phyloP scores from a whole-genome alignment of 2,329 filamentous ascomycete species.

The Dichotomopilus funicola region DNA sequence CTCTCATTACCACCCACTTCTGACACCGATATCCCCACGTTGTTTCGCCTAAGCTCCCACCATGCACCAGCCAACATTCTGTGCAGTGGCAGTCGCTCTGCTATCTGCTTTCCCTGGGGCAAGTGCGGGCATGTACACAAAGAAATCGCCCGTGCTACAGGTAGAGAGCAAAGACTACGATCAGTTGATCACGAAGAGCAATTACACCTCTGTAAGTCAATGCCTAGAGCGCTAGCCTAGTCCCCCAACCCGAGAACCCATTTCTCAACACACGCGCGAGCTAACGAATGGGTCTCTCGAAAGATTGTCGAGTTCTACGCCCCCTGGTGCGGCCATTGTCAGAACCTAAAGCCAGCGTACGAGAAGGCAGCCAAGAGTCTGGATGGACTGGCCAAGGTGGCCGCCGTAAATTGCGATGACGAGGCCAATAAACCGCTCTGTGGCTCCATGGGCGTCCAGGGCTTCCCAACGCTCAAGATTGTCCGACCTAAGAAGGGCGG shows the following conservation, averaged over 20 bases:
- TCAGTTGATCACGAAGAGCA: slow-evolving; percentile 76
- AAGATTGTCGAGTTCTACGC: slow-evolving; percentile 82
- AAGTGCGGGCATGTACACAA: slow-evolving; percentile 72
- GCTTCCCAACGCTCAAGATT: slow-evolving; percentile 94
- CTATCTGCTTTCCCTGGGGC: slow-evolving; percentile 59
- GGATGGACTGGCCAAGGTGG: slow-evolving; percentile 87
- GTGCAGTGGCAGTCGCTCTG: slow-evolving; percentile 53
- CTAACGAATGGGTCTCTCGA: too few species aligned
- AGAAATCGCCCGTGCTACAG: slow-evolving; percentile 81
- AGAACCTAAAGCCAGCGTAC: slow-evolving; percentile 91
- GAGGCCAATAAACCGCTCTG: slow-evolving; percentile 88
- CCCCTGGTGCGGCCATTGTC: slow-evolving; percentile 95
- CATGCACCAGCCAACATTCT: slow-evolving; percentile 51
- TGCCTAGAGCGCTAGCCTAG: too few species aligned
- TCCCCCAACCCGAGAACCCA: too few species aligned
- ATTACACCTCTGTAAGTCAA: slow-evolving; percentile 74
- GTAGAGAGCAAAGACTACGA: slow-evolving; percentile 74
- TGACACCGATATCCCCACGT: not conserved
- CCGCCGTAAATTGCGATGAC: slow-evolving; percentile 90
- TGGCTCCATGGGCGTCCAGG: slow-evolving; percentile 76
- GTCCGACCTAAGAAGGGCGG: slow-evolving; percentile 70
- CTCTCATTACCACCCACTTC: not conserved
- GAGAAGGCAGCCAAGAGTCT: slow-evolving; percentile 89
- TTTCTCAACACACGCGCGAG: too few species aligned
- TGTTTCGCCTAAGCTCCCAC: slow-evolving; percentile 15